Evolutionary conservation across 805 yeast genomes (phyloP), one percentile per base, ranked within the genome.

Genomic region (Priceomyces carsonii): DNA sequence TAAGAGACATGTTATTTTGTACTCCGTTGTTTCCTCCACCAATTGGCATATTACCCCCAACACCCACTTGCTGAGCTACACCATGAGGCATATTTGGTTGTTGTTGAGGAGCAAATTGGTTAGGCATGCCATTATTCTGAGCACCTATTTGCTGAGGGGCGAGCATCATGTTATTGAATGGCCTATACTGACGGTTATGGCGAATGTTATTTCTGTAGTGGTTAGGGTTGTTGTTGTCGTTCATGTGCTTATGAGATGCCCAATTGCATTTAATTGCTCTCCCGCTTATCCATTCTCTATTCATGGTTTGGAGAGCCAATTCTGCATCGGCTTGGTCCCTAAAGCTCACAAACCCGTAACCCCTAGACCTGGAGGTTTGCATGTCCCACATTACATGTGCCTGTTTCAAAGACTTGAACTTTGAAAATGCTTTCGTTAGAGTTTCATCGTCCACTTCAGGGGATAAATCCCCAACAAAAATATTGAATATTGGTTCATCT

Each of bases 321-420:
- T 83, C 87, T 2, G 95, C 96, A 45, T 86, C 91, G 13, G 66
- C 61, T 43, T 72, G 76, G 17, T 73, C 75, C 18, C 66, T 59
- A 51, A 89, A 89, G 1, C 91, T 81, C 8, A 87, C 93, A 59
- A 89, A 88, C 2, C 96, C 96, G 54, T 88, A 88, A 23, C 96
- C 95, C 62, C 96, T 73, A 3, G 95, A 86, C 55, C 95, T 73
- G 27, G 95, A 93, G 17, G 93, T 83, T 57, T 85, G 90, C 95
- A 87, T 86, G 57, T 89, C 96, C 96, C 96, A 88, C 96, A 88
- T 89, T 20, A 88, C 96, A 48, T 88, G 89, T 8, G 95, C 96
- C 57, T 85, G 93, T 30, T 77, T 65, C 50, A 85, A 66, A 1
- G 88, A 74, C 12, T 69, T 66, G 57, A 75, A 84, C 37, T 68